A percentile compares a stretch with the other conserved stretches of the same genome.
These are phyloP conservation scores for Pythium diclinum DNA, from an alignment of 352 stramenopile species.

Conservation along the genomic window DNA sequence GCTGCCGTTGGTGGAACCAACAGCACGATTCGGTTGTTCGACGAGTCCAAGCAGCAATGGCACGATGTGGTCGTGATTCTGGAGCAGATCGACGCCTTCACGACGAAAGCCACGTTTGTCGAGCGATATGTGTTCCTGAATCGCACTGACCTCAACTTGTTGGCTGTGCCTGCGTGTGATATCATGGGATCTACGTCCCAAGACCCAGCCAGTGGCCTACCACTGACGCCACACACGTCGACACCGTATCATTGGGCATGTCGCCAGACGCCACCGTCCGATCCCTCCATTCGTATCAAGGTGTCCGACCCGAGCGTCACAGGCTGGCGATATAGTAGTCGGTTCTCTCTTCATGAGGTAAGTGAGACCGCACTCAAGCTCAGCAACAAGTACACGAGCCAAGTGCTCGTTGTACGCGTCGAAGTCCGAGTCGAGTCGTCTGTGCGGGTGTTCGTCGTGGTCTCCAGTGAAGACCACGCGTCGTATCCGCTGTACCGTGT, in stretches of 20 bases:
- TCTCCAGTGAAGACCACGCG: constrained; percentile 65
- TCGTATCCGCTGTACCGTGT: constrained; percentile 74
- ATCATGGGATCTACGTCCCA: constrained; percentile 27
- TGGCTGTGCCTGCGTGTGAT: constrained; percentile 48
- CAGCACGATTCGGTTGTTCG: constrained; percentile 65
- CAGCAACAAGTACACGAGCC: constrained; percentile 76
- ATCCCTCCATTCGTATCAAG: constrained; percentile 67
- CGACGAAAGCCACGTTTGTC: constrained; percentile 77
- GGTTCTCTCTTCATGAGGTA: constrained; percentile 79
- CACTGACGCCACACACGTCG: constrained; percentile 38
- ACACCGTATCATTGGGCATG: constrained; percentile 69
- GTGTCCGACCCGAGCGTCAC: constrained; percentile 36
- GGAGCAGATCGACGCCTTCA: constrained; percentile 59
- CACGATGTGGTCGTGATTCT: constrained; percentile 75
- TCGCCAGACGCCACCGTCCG: constrained; percentile 46
- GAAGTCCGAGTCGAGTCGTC: constrained; percentile 74
- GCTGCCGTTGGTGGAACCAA: constrained; percentile 50
- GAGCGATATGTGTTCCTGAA: constrained; percentile 82
- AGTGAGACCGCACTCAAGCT: constrained; percentile 83
- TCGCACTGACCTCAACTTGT: constrained; percentile 54
- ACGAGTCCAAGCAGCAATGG: constrained; percentile 68
- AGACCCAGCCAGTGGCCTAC: constrained; percentile 12
- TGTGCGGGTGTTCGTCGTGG: constrained; percentile 69
- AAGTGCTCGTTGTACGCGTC: constrained; percentile 75
- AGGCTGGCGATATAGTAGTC: constrained; percentile 76